phyloP scores from a whole-genome alignment of 2,329 filamentous ascomycete species.

The Beauveria caledonica region DNA sequence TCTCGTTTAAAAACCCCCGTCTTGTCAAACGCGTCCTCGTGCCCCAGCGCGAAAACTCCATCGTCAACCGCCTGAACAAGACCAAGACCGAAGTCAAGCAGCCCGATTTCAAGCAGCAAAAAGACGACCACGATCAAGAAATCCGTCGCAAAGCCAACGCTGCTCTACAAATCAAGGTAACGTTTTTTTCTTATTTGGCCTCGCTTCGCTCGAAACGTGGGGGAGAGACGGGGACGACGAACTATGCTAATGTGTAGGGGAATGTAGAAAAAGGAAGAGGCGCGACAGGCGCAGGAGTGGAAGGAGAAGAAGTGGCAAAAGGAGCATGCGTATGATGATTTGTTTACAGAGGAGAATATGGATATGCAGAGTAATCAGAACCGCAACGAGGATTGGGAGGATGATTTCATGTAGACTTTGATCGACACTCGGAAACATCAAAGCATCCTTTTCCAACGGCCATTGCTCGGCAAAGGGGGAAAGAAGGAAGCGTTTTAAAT shows the following conservation, averaged over 20 bases:
- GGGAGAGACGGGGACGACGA: background rate
- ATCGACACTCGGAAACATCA: background rate
- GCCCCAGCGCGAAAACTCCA: constrained; percentile 70
- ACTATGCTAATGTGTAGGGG: background rate
- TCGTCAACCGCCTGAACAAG: constrained; percentile 97
- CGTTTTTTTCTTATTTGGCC: background rate
- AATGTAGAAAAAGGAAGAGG: constrained; percentile 66
- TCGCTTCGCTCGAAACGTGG: background rate
- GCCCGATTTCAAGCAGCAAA: constrained; percentile 75
- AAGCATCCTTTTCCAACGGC: background rate
- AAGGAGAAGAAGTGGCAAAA: constrained; percentile 89
- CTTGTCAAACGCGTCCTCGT: constrained; percentile 78
- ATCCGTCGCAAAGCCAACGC: constrained; percentile 65
- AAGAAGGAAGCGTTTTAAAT: too few relatives aligned
- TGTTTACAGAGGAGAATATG: constrained; percentile 78
- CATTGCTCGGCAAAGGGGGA: too few relatives aligned
- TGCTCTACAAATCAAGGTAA: constrained; percentile 52
- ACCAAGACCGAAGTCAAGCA: constrained; percentile 75
- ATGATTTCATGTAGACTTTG: constrained; percentile 79
- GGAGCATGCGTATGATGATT: constrained; percentile 94
- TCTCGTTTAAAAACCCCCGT: constrained; percentile 72
- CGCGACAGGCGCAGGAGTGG: constrained; percentile 64
- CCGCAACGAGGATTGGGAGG: constrained; percentile 65
- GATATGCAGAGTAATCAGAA: constrained; percentile 77
- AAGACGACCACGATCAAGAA: constrained; percentile 65